Base-by-base conservation (phyloP, 495 filamentous ascomycete genomes). In the Staphylotrichum longicolle region DNA sequence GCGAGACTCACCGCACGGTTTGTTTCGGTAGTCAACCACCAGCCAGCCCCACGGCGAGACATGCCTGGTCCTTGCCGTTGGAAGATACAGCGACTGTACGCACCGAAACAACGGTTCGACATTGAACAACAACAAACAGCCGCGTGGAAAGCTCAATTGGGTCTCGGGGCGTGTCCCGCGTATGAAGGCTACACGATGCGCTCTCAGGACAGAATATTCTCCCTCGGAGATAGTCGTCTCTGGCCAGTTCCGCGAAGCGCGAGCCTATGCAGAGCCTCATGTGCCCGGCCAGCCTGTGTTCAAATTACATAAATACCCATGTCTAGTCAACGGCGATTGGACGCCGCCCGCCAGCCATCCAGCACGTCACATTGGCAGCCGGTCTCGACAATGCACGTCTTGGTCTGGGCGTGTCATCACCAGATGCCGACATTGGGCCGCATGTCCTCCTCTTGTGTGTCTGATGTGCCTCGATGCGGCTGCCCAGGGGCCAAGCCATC, bases 161-260 rank as follows among this genome's bases (percentile, higher is more conserved):
- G 20, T 27, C 20, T 27, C 20, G 1, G 20, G 20, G 20, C 20
- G 20, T 27, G 20, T 27, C 20, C 20, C 20, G 20, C 20, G 20
- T 0, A 27, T 27, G 20, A 27, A 27, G 20, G 20, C 20, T 1
- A 27, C 20, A 27, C 20, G 20, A 27, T 27, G 20, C 20, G 20
- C 20, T 27, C 20, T 27, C 1, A 27, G 20, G 20, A 27, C 20
- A 27, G 20, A 27, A 27, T 27, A 37, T 35, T 32, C 40, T 60
- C 54, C 61, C 61, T 63, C 61, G 61, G 61, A 63, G 61, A 63
- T 63, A 50, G 37, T 52, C 5, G n/a, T 39, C 34, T 53, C 10
- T 30, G 58, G 4, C 27, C 45, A 11, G 20, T 2, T 20, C 51
- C 30, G 30, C 42, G 6, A 52, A 1, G 20, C 20, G 20, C 20